Base-by-base conservation (phyloP, 352 stramenopile genomes). In the Thalassiosira livingstoniorum region DNA sequence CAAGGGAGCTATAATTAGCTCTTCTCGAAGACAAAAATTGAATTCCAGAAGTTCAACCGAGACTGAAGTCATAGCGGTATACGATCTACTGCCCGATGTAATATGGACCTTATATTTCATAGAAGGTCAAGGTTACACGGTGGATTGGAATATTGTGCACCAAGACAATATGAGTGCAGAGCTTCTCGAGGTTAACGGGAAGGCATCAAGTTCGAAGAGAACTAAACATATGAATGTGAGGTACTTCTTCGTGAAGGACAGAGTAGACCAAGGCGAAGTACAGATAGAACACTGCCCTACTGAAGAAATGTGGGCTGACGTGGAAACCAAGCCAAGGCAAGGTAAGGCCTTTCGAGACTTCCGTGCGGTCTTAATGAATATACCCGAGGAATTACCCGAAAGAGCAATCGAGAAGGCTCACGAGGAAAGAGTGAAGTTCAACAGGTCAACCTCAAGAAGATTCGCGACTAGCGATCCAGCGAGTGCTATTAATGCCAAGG, bases 121-220 rank as follows among this genome's bases (percentile, higher is more conserved):
- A 4, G 23, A 78, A 69, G 66, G 55, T 7, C 82, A 88, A 68
- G 86, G 78, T n/a, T 85, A 85, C 35, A 10, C 37, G 4, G 51
- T 86, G 4, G 43, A 35, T 13, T 35, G 78, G n/a, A 61, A 39
- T 53, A 27, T 69, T 11, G 11, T 75, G 5, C 75, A 68, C 25
- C 82, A 89, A 61, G 82, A 89, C 54, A 91, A 91, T 57, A 61
- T 74, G 51, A 87, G 72, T 68, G 47, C 73, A 31, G 80, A 85
- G 2, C 57, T 82, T 1, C 51, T 89, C 7, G 65, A 79, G n/a
- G 76, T 69, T 0, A 88, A 88, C 62, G 81, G 66, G 15, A 63
- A 63, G 27, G 42, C 25, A 32, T 85, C 72, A 7, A 80, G 75
- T 61, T 68, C 68, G 31, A 88, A 80, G 43, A 64, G 69, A 35